Evolutionary conservation across 106 monocot genomes (phyloP), one percentile per base, ranked within the genome.

Genomic region (Chionographis japonica): DNA sequence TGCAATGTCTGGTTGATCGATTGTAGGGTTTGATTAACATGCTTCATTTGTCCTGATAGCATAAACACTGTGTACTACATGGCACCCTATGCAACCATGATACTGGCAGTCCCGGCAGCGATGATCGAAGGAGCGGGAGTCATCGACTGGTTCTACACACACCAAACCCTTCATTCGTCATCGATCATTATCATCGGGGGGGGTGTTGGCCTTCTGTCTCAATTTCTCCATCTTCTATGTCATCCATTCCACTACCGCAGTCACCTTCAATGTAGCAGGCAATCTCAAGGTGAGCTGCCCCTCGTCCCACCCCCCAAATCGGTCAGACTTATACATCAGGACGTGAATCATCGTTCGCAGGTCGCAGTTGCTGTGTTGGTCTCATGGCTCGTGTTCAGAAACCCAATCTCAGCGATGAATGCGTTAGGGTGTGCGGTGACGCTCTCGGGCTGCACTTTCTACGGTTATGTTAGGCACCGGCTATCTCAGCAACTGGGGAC

Each of bases 51-150:
- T 40, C n/a, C 53, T 80, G 73, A 27, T 51, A 97, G 97, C 74
- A 97, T 97, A 82, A 97, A 97, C 80, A 97, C 92, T 2, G 97
- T 97, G 38, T 97, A 97, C 75, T 92, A 92, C 82, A 97, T 97
- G 97, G 89, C 92, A 13, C 97, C 97, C 0, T 92, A 85, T 75
- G 97, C 97, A 17, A 97, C 97, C 5, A 80, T 89, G 92, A 89
- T 97, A 73, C 55, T 97, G 66, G 75, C 87, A 2, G 57, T 83
- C n/a, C 97, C 92, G 6, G 97, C 92, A 11, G 4, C 83, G 1
- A 17, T 92, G 10, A 76, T 97, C 10, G 97, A 97, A 83, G 84
- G 97, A 43, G 46, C 58, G 12, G 97, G 97, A 19, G 89, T 92
- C 1, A 42, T 81, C 10, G 83, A 77, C 66, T 97, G 97, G 97